phyloP scores from a whole-genome alignment of 768 basidiomycete species.

The Peribolospora baueri region DNA sequence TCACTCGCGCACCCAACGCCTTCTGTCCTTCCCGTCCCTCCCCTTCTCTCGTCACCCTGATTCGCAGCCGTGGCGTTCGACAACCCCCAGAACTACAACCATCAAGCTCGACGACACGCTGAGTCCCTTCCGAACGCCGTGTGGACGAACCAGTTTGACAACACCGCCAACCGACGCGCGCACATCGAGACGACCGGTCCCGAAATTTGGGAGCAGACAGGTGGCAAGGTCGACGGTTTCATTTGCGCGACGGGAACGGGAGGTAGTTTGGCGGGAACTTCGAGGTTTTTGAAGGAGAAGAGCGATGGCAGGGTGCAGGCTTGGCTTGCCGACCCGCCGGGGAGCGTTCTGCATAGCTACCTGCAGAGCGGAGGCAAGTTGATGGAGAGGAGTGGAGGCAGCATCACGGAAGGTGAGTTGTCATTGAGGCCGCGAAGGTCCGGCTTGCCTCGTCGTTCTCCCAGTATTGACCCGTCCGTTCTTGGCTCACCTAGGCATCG shows the following conservation, averaged over 20 bases:
- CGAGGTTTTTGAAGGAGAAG: slow-evolving; percentile 60
- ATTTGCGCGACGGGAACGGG: slow-evolving; percentile 87
- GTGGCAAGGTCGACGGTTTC: slow-evolving; percentile 50
- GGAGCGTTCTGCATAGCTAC: slow-evolving; percentile 68
- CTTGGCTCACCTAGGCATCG: slow-evolving; percentile 44
- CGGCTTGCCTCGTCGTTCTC: not conserved
- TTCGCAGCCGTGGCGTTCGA: slow-evolving; percentile 59
- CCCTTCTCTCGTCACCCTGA: not conserved
- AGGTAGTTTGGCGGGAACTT: slow-evolving; percentile 76
- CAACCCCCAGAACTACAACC: slow-evolving; percentile 88
- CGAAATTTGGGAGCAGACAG: slow-evolving; percentile 81
- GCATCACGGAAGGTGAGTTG: slow-evolving; percentile 61
- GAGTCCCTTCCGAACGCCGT: slow-evolving; percentile 47
- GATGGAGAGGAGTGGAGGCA: slow-evolving; percentile 52
- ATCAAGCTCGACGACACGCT: slow-evolving; percentile 79
- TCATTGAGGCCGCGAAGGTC: not conserved
- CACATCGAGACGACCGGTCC: slow-evolving; percentile 85
- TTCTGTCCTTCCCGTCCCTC: not conserved
- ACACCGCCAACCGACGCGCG: slow-evolving; percentile 63
- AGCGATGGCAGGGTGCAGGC: slow-evolving; percentile 53
- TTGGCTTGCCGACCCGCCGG: slow-evolving; percentile 93
- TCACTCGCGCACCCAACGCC: not conserved
- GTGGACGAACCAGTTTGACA: slow-evolving; percentile 95
- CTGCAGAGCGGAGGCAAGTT: slow-evolving; percentile 55
- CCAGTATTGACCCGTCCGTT: not conserved